Evolutionary conservation across 1,284 basidiomycete genomes (phyloP), one percentile per base, ranked within the genome.

Genomic region (Austropuccinia psidii): DNA sequence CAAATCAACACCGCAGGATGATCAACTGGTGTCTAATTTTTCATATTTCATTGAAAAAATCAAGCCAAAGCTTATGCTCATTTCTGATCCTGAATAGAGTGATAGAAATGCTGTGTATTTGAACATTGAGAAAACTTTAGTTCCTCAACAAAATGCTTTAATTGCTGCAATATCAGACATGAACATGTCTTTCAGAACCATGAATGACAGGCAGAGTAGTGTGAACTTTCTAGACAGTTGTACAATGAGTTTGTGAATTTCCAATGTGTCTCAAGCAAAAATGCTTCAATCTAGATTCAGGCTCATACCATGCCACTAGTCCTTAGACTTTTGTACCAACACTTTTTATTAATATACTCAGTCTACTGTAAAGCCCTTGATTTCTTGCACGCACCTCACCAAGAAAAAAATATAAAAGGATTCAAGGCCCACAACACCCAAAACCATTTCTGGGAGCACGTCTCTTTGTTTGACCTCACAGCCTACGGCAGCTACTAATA

Each of bases 281-380:
- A n/a, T n/a, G n/a, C n/a, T n/a, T n/a, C n/a, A n/a, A 61, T 61
- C 31, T 60, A 21, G n/a, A 39, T 60, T 33, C 57, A 60, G 39
- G 57, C 35, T 33, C 57, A 60, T 31, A 19, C 57, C 4, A 60
- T 35, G 9, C 57, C 57, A 37, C 57, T 60, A 4, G 24, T 60
- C 35, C 21, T 39, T 33, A 33, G 57, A 37, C 31, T 39, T 37
- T 60, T 35, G n/a, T 60, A 60, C n/a, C 27, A 35, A 13, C 31
- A 60, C 33, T 35, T 60, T 13, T 31, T 39, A 9, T 37, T 60
- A 35, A 39, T 60, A 17, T 60, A 60, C 39, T 60, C 57, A 15
- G 39, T 60, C 24, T 60, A 60, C 35, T 19, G 27, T 21, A 60
- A 60, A n/a, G 57, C 57, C 13, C 31, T 60, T n/a, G 31, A 60